Base-by-base conservation (phyloP, 176 grass and related monocot species). In the Thinopyrum elongatum region DNA sequence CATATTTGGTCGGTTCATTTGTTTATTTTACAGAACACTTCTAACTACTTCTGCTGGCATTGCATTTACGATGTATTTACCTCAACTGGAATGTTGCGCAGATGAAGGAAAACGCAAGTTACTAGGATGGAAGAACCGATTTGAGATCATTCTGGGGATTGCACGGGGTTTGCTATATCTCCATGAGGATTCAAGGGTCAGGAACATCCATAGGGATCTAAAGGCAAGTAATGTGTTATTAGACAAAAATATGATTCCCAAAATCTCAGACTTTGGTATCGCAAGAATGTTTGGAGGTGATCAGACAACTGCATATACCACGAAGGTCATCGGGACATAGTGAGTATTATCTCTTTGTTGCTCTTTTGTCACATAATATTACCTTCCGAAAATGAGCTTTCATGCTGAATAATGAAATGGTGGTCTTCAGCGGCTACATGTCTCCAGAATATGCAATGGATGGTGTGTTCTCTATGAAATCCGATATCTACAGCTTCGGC, bases 281-380 rank as follows among this genome's bases (percentile, higher is more conserved):
- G 88, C 88, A 5, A 86, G 88, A 44, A 82, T 89, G 83, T 92
- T 92, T 25, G 76, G 81, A 39, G 83, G 80, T 38, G 90, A 92
- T 74, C 90, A 89, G 70, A 89, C 84, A 27, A 83, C 87, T 26
- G 87, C 59, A 53, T 31, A 86, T 0, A 89, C 90, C n/a, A 8
- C 1, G 3, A 89, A 83, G 38, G 82, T 92, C 74, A 89, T 89
- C 3, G 83, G 90, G 5, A 89, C 90, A 65, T 92, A 80, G 87
- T 92, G 82, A 89, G 87, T 76, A 23, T 14, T 17, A 59, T 61
- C 31, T 34, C 33, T 19, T 51, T n/a, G n/a, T n/a, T n/a, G n/a
- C n/a, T n/a, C n/a, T n/a, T n/a, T n/a, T 0, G 22, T 44, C 19
- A 9, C 22, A 12, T 64, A 1, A 1, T 28, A 8, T 11, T 16